These are phyloP conservation scores for Taiozyma sp. DNA, from an alignment of 1,139 yeast genomes.

Conservation along the genomic window DNA sequence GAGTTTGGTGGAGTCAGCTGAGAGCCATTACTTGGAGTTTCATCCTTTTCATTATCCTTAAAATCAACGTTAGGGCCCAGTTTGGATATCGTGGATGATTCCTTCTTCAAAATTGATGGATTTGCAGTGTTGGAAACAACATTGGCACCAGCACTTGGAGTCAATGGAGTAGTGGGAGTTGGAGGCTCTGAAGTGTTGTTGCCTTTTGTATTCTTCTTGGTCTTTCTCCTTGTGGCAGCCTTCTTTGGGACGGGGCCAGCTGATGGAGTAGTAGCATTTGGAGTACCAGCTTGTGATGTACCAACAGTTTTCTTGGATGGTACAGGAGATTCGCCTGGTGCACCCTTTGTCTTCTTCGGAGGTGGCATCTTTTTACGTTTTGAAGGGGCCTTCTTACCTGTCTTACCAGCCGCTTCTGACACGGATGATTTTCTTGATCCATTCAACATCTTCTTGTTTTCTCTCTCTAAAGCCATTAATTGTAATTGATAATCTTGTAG, in stretches of 20 bases:
- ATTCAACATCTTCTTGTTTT: conserved; percentile 55
- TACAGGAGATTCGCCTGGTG: conserved; percentile 22
- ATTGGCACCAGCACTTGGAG: conserved; percentile 20
- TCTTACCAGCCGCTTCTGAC: neutral
- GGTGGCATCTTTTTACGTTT: conserved; percentile 17
- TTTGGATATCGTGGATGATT: conserved; percentile 11
- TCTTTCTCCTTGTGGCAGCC: conserved; percentile 27
- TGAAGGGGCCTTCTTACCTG: conserved; percentile 7
- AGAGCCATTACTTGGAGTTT: conserved; percentile 20
- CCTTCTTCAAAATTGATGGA: conserved; percentile 5
- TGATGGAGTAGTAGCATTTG: conserved; percentile 11
- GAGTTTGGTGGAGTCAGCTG: conserved; percentile 26
- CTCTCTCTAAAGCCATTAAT: conserved; percentile 65
- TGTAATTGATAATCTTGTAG: conserved; percentile 77
- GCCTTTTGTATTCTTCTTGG: conserved; percentile 19
- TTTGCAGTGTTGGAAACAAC: conserved; percentile 2
- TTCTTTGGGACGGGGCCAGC: conserved; percentile 18
- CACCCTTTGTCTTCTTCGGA: conserved; percentile 21
- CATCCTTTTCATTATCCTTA: conserved; percentile 4
- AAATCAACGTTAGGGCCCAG: conserved; percentile 7
- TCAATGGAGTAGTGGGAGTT: conserved; percentile 27
- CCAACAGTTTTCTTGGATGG: conserved; percentile 4
- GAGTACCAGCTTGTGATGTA: conserved; percentile 6
- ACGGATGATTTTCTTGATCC: conserved; percentile 37
- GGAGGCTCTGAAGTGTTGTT: conserved; percentile 27